Base-by-base conservation (phyloP, 2,329 filamentous ascomycete genomes). In the Ophiostoma sp. region DNA sequence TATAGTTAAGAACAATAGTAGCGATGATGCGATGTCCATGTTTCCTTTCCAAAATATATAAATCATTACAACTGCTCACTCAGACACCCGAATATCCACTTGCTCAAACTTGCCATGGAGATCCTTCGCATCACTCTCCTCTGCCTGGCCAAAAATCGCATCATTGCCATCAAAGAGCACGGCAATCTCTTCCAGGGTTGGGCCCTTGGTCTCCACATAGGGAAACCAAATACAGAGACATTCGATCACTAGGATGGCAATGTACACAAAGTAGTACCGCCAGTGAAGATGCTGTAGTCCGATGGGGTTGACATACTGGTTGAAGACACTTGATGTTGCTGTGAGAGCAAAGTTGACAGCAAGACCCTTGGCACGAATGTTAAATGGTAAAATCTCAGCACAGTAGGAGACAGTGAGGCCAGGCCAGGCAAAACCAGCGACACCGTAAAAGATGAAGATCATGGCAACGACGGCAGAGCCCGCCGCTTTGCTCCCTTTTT, bases 91-190 rank as follows among this genome's bases (percentile, higher is more conserved):
- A 6, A 44, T 6, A 11, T 41, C 38, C 27, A 64, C 62, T 14
- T 64, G 41, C 9, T 64, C 62, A 9, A 14, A 40, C 41, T 64
- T 64, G 16, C 41, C 62, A 3, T 64, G 8, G 4, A 44, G 6
- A 2, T 64, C 62, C 7, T 36, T 64, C 8, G n/a, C n/a, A 16
- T 64, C 62, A 36, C 1, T 41, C 1, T 64, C 41, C n/a, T 64
- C 62, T 8, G 62, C 8, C 8, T 64, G 62, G n/a, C 62, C 62
- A 9, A 64, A 14, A 27, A 64, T 64, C 11, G 62, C 62, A 18
- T 64, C 62, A 16, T 64, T 41, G n/a, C 68, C 71, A 27, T 72
- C 76, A 63, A 77, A 77, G 68, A 91, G 87, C 68, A 85, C 81
- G 73, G 91, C 88, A 76, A 71, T 65, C 45, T 71, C 70, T 63